Evolutionary conservation across 129 eudicot genomes (phyloP).

Genomic region (Centaurea solstitialis): DNA sequence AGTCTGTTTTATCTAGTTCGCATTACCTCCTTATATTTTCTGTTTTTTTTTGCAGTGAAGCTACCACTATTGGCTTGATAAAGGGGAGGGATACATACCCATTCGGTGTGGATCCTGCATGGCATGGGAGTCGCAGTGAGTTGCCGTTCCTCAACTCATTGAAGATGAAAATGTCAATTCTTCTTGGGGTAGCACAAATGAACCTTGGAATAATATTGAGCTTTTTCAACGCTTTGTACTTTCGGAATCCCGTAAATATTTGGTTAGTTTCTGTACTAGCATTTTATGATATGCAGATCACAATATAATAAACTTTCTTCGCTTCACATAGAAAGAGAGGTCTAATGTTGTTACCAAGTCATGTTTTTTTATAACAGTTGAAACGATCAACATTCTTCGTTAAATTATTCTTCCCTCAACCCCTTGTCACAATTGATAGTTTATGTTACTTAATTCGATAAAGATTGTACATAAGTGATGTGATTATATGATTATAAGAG

Average conservation of each 20-base stretch:
- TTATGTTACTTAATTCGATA: not conserved
- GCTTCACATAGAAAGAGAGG: not conserved
- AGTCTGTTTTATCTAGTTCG: slow-evolving; percentile 6
- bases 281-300: not conserved
- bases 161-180: slow-evolving; percentile 96
- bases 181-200: slow-evolving; percentile 92
- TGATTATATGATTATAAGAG: not conserved
- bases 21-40: not conserved
- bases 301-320: not conserved
- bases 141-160: slow-evolving; percentile 87
- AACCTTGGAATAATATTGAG: slow-evolving; percentile 89
- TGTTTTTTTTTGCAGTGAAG: slow-evolving; percentile 55
- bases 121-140: slow-evolving; percentile 95
- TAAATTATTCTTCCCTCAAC: not conserved
- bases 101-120: slow-evolving; percentile 89
- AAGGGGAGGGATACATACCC: slow-evolving; percentile 87
- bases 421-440: not conserved
- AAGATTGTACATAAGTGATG: not conserved
- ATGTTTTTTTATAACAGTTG: not conserved
- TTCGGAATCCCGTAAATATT: slow-evolving; percentile 55
- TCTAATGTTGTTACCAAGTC: not conserved
- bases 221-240: slow-evolving; percentile 74
- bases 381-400: not conserved
- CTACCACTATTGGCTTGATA: slow-evolving; percentile 78
- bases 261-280: slow-evolving; percentile 48